Evolutionary conservation across 1,284 basidiomycete genomes (phyloP), one percentile per base, ranked within the genome.

Genomic region (Microstroma glucosiphilum): DNA sequence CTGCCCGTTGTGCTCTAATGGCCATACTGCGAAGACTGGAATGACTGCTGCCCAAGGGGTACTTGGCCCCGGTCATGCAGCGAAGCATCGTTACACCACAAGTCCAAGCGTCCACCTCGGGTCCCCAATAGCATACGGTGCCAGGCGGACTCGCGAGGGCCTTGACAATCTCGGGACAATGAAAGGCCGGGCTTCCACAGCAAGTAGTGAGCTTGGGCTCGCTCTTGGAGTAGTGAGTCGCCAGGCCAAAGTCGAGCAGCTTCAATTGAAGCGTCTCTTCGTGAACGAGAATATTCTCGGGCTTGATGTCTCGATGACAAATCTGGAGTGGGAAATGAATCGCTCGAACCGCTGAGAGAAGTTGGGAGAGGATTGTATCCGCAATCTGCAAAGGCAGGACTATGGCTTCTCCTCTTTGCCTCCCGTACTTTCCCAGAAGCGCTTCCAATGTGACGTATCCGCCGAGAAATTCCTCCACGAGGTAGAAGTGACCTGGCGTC

Each of bases 61-160:
- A 85, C 23, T 82, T 81, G 43, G 77, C 71, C 21, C 82, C 81
- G 0, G 81, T 78, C n/a, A 85, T 74, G 30, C 83, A 80, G 15
- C 83, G 80, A 7, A 85, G 79, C 64, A 85, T 71, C 4, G 83
- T 83, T 25, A 85, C 76, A 9, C 83, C 84, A 63, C 83, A 81
- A 48, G 83, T 84, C 84, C 84, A 85, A 58, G 83, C 82, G 69
- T 85, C 84, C 56, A 85, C 79, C 61, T 85, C 84, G 40, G 84
- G 84, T 0, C 83, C 83, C 78, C 73, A 69, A 60, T 76, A 71
- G 4, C 79, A 79, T n/a, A 83, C 79, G 2, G 77, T 78, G 4
- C 83, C 83, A 1, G 82, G 80, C 7, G 82, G 80, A 48, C 81
- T 81, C 53, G 81, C 78, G 15, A 85, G 78, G 0, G 83, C 82